A percentile compares a stretch with the other conserved stretches of the same genome.
phyloP scores from a whole-genome alignment of 441 rosid genomes.

The Brassica hybrid region DNA sequence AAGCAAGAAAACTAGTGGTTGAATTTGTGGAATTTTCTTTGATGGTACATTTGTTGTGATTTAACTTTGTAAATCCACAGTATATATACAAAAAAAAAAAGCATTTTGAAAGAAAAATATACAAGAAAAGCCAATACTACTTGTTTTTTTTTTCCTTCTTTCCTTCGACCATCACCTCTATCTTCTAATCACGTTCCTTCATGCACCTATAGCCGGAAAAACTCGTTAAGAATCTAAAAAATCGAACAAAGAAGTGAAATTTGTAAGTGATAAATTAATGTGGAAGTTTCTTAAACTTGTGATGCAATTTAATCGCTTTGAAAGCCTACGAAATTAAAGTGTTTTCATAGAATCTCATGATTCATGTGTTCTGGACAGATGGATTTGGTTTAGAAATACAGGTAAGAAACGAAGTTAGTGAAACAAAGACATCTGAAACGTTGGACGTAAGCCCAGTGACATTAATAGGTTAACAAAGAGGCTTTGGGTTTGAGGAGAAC shows the following conservation, averaged over 20 bases:
- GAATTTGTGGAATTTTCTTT: background rate
- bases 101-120: background rate
- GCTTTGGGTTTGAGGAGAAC: background rate
- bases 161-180: background rate
- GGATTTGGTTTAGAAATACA: background rate
- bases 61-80: background rate
- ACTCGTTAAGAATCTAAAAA: too few species aligned
- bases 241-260: too few species aligned
- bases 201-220: too few species aligned
- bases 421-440: background rate
- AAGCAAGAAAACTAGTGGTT: background rate
- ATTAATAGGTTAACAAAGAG: slow-evolving; percentile 4
- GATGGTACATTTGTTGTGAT: background rate
- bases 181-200: too few species aligned
- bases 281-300: background rate
- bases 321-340: background rate
- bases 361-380: background rate
- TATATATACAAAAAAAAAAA: background rate
- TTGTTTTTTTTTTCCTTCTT: background rate
- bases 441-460: background rate
- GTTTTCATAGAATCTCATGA: background rate
- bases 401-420: slow-evolving; percentile 2
- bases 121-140: background rate
- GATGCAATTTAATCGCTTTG: background rate
- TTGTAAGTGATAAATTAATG: background rate